Conservation (phyloP, 306 rosid species). For the Sphenostylis stenocarpa region DNA sequence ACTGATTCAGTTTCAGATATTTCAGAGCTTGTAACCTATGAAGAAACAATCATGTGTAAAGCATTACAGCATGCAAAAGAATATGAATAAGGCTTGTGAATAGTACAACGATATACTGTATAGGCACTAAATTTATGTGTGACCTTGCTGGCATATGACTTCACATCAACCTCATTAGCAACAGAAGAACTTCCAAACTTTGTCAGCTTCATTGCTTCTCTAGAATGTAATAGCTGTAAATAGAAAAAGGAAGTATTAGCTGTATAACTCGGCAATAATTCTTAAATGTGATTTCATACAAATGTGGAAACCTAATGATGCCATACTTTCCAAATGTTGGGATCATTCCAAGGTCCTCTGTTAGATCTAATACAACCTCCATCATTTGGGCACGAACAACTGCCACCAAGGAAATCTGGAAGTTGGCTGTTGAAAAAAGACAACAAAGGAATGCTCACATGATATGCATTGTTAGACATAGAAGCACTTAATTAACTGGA, state of each 20-base stretch:
- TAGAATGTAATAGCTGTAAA: conserved; percentile 66
- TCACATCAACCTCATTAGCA: conserved; percentile 43
- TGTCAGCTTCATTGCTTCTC: conserved; percentile 55
- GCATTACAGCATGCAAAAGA: conserved; percentile 13
- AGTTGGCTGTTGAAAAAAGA: conserved; percentile 67
- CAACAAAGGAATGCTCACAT: conserved; percentile 17
- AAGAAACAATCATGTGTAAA: conserved; percentile 23
- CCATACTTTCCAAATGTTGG: conserved; percentile 77
- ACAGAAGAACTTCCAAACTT: conserved; percentile 43
- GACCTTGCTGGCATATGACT: conserved; percentile 58
- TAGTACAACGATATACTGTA: conserved; percentile 17
- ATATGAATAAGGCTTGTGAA: conserved; percentile 25
- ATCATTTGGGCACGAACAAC: conserved; percentile 79
- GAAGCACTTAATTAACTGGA: conserved; percentile 27
- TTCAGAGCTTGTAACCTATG: conserved; percentile 56
- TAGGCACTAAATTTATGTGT: conserved; percentile 30
- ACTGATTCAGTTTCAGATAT: conserved; percentile 52
- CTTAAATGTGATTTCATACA: not conserved
- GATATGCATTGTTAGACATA: conserved; percentile 12
- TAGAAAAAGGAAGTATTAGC: conserved; percentile 32
- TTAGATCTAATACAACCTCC: conserved; percentile 89
- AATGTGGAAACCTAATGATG: conserved; percentile 31
- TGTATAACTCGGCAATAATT: conserved; percentile 19
- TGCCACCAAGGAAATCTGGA: conserved; percentile 92
- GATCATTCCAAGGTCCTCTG: conserved; percentile 98